Evolutionary conservation across 2,329 filamentous ascomycete species (phyloP), one percentile per base, ranked within the genome.

Genomic region (Ilyonectria destructans): DNA sequence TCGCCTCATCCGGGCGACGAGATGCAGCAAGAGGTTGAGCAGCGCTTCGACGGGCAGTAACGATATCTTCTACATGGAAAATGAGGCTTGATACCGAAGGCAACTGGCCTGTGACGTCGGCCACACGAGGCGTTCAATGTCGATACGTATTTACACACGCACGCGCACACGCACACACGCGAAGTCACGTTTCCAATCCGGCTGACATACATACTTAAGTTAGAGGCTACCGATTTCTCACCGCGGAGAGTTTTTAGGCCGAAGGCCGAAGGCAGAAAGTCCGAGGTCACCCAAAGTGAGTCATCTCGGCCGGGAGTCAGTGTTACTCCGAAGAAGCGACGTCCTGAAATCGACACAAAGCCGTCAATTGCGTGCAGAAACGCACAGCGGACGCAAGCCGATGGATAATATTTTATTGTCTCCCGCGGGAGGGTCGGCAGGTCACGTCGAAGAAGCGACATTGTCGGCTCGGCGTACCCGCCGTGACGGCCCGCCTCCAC

Each of bases 231-330:
- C 56, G 65, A 71, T 74, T 74, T 58, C 57, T 49, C 51, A 65
- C 51, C 40, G 29, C 67, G 67, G 66, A 58, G 43, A 70, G 58
- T 60, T 71, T 65, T 73, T 62, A 67, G 65, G 62, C 74, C 74
- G 74, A 75, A 75, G 67, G 59, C 74, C 74, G 74, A 75, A 64
- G 65, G 56, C 62, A 52, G 63, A 65, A 73, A 73, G 69, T 71
- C 70, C 71, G 70, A 70, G 59, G 54, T 45, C 52, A 17, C 33
- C 12, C 3, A 23, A 31, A 13, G 67, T 71, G 73, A 75, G 68
- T 75, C 73, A 75, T 63, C 35, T 31, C 51, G 10, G 45, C 21
- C 19, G 19, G 19, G 19, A 21, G 23, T 55, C 23, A 45, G 26
- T 43, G 57, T 48, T 33, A 49, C 52, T 33, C 43, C 59, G 64